phyloP scores from a whole-genome alignment of 441 rosid genomes.

The Brassica balearica region DNA sequence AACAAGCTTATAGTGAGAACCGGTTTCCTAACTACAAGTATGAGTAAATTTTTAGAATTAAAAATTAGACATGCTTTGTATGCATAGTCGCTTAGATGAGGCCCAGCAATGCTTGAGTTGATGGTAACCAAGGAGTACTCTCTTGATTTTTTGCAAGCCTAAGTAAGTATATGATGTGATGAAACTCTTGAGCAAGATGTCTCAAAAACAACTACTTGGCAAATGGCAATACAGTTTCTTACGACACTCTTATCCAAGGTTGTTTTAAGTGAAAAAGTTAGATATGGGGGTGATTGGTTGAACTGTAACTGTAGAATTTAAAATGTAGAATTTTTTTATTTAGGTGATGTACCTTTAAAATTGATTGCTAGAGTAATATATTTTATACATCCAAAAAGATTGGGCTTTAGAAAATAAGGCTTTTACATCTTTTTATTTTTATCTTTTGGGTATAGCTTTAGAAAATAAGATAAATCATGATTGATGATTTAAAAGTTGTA shows the following conservation, averaged over 20 bases:
- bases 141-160: slow-evolving; percentile 37
- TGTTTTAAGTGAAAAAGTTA: slow-evolving; percentile 11
- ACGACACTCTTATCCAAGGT: slow-evolving; percentile 40
- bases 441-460: no score
- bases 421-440: no score
- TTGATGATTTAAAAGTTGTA: no score
- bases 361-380: no score
- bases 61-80: neutral
- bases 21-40: neutral
- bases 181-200: slow-evolving; percentile 35
- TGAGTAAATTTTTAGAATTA: neutral
- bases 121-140: neutral
- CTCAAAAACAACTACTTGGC: slow-evolving; percentile 23
- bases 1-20: neutral
- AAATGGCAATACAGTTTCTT: slow-evolving; percentile 30
- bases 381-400: no score
- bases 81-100: neutral
- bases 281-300: no score
- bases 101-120: neutral
- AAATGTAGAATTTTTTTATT: no score
- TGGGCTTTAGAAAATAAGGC: no score
- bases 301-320: no score
- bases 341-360: no score
- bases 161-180: slow-evolving; percentile 30
- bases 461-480: no score